These are phyloP conservation scores for Seiridium unicorne DNA, from an alignment of 2,329 filamentous ascomycete species.

Conservation along the genomic window DNA sequence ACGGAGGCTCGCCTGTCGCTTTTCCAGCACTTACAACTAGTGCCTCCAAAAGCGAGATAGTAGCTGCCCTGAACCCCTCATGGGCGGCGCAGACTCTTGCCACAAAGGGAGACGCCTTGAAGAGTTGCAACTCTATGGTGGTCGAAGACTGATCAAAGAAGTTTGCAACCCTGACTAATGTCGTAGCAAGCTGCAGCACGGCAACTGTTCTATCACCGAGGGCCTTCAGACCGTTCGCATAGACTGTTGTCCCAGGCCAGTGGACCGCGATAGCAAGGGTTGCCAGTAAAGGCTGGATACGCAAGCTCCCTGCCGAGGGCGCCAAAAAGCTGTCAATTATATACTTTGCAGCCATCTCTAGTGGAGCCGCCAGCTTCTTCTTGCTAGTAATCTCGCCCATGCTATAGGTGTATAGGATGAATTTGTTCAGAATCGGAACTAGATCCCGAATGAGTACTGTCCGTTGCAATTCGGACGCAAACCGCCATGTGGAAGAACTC, in stretches of 20 bases:
- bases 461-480: conserved; percentile 65
- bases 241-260: conserved; percentile 60
- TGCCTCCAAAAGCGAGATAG: conserved; percentile 69
- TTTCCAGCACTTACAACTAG: conserved; percentile 70
- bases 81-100: conserved; percentile 73
- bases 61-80: conserved; percentile 62
- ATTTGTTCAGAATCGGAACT: conserved; percentile 66
- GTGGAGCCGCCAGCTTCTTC: conserved; percentile 52
- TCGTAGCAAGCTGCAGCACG: conserved; percentile 65
- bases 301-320: conserved; percentile 65
- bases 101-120: conserved; percentile 75
- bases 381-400: conserved; percentile 60
- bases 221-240: conserved; percentile 51
- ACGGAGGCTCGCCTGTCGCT: conserved; percentile 75
- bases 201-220: conserved; percentile 63
- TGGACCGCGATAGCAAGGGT: conserved; percentile 64
- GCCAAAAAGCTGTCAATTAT: conserved; percentile 76
- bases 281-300: conserved; percentile 74
- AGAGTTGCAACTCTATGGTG: conserved; percentile 73
- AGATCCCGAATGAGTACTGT: conserved; percentile 68
- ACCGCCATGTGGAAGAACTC: conserved; percentile 83
- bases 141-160: conserved; percentile 61
- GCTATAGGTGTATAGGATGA: conserved; percentile 72
- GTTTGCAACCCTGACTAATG: conserved; percentile 68
- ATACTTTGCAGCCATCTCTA: conserved; percentile 73